Conservation (phyloP, 1,284 basidiomycete genomes). For the Waitea zeae region DNA sequence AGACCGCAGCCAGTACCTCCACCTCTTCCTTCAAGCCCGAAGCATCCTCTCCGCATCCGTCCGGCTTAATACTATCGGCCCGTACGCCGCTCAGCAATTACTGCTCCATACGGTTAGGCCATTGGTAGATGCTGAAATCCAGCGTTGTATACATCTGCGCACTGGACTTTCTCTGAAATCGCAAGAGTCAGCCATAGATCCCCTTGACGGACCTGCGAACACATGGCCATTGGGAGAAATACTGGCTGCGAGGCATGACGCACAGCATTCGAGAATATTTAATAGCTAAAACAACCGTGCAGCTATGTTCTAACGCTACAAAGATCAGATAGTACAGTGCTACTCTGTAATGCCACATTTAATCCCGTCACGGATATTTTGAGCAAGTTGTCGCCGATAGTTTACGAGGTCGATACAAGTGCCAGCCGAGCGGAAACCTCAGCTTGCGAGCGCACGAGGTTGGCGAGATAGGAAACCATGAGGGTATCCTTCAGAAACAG, state of each 20-base stretch:
- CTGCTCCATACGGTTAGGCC: conserved; percentile 57
- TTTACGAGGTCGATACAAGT: conserved; percentile 41
- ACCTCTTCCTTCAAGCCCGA: conserved; percentile 86
- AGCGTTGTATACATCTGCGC: conserved; percentile 24
- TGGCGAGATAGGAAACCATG: conserved; percentile 92
- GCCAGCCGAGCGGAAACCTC: conserved; percentile 86
- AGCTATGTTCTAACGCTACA: too few relatives aligned
- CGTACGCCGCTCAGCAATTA: conserved; percentile 84
- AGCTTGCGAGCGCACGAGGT: conserved; percentile 86
- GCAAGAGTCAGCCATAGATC: conserved; percentile 19
- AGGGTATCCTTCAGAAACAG: conserved; percentile 55
- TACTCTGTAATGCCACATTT: too few relatives aligned
- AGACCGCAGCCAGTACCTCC: conserved; percentile 70
- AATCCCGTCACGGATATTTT: too few relatives aligned
- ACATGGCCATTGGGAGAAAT: conserved; percentile 98
- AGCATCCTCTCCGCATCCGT: conserved; percentile 83
- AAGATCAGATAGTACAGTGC: too few relatives aligned
- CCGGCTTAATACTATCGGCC: conserved; percentile 82
- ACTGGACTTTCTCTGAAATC: conserved; percentile 19
- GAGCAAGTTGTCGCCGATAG: too few relatives aligned
- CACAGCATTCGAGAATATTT: conserved; percentile 93
- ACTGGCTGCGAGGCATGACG: conserved; percentile 76
- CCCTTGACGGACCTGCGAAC: conserved; percentile 48
- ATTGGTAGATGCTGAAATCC: conserved; percentile 39
- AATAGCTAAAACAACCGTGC: conserved; percentile 59